Conservation (phyloP, 2,329 filamentous ascomycete species). For the Elsinoe fawcettii region DNA sequence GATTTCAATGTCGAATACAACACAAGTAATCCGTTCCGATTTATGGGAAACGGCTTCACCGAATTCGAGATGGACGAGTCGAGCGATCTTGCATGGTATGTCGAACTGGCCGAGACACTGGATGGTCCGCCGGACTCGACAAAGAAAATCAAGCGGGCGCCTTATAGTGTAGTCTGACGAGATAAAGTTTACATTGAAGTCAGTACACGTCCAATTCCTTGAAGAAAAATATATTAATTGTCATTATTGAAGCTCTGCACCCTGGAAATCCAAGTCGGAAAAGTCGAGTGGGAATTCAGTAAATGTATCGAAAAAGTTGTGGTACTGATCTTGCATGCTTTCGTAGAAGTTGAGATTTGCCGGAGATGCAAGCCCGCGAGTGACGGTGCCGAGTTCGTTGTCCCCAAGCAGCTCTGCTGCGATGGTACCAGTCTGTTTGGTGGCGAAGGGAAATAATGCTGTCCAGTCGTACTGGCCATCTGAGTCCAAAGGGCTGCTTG, state of each 20-base stretch:
- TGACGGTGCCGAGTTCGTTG: neutral
- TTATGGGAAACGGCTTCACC: slow-evolving; percentile 45
- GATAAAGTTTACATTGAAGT: neutral
- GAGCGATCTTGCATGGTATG: neutral
- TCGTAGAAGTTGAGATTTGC: neutral
- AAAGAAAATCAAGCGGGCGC: neutral
- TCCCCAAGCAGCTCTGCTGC: neutral
- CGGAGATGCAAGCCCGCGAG: neutral
- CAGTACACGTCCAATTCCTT: too few species aligned
- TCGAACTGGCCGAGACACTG: neutral
- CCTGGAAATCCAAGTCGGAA: neutral
- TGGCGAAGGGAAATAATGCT: neutral
- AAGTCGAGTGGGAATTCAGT: neutral
- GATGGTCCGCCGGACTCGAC: neutral
- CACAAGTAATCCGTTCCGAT: slow-evolving; percentile 37
- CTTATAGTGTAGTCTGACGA: neutral
- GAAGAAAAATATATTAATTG: too few species aligned
- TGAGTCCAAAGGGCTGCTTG: neutral
- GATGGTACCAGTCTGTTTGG: neutral
- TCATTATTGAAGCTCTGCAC: too few species aligned
- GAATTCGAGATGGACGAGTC: slow-evolving; percentile 21
- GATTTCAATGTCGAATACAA: slow-evolving; percentile 43
- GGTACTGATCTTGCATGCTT: neutral
- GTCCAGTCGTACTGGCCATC: neutral
- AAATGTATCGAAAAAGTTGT: neutral